phyloP scores from a whole-genome alignment of 2,329 filamentous ascomycete species.

The Talaromyces sp. region DNA sequence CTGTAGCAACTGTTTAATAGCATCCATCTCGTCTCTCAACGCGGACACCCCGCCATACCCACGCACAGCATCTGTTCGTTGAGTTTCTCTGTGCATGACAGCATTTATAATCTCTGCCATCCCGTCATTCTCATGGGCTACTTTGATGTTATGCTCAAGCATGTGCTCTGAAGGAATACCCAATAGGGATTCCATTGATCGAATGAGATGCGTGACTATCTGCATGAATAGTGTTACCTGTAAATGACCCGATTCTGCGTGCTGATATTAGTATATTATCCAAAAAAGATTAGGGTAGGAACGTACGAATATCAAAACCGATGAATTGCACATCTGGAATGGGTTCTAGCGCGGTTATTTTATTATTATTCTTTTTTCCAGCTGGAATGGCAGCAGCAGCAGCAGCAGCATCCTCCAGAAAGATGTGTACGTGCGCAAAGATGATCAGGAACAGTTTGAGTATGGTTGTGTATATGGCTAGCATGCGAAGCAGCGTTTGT shows the following conservation, averaged over 20 bases:
- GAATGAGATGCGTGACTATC: not conserved
- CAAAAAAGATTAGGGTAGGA: not conserved
- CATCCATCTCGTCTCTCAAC: not conserved
- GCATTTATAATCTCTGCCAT: not conserved
- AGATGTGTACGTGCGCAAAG: not conserved
- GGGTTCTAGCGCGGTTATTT: not conserved
- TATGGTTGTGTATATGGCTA: not conserved
- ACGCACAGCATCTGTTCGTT: not conserved
- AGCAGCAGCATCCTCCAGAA: not conserved
- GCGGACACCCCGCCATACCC: not conserved
- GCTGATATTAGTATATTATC: not conserved
- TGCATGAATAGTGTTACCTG: not conserved
- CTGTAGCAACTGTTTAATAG: not conserved
- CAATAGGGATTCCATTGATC: not conserved
- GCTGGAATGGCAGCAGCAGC: too few relatives aligned
- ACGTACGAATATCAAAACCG: not conserved
- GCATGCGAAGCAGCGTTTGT: not conserved
- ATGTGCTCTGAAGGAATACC: not conserved
- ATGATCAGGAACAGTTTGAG: not conserved
- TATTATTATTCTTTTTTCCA: too few relatives aligned
- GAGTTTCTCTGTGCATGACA: not conserved
- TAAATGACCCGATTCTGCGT: not conserved
- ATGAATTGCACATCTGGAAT: not conserved
- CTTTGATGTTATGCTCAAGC: not conserved
- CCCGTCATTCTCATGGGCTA: not conserved